Evolutionary conservation across 495 filamentous ascomycete genomes (phyloP).

Genomic region (Terfezia boudieri): DNA sequence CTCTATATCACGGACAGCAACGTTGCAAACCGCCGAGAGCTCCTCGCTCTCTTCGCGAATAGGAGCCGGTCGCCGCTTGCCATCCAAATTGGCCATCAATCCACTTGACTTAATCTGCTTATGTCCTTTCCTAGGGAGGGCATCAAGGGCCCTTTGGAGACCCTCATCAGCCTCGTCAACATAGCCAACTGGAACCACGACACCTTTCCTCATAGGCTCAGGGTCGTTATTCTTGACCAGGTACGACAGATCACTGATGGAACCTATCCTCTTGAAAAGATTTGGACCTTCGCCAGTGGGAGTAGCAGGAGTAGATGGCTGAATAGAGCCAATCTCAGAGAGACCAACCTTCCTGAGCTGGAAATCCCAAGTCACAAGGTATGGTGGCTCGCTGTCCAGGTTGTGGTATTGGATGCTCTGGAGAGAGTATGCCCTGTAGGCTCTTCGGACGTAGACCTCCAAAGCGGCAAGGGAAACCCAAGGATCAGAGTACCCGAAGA

Average conservation of each 20-base stretch:
- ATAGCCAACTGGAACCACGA: constrained; percentile 78
- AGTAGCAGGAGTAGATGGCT: constrained; percentile 69
- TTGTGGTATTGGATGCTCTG: constrained; percentile 73
- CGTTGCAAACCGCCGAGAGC: constrained; percentile 71
- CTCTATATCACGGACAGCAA: constrained; percentile 79
- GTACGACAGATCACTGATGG: constrained; percentile 92
- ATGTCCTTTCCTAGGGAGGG: constrained; percentile 33
- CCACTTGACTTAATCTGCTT: constrained; percentile 19
- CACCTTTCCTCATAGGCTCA: constrained; percentile 76
- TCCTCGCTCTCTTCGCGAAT: constrained; percentile 28
- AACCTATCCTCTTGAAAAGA: constrained; percentile 60
- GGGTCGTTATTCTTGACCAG: constrained; percentile 40
- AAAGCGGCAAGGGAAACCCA: constrained; percentile 89
- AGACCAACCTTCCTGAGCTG: constrained; percentile 62
- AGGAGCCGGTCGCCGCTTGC: constrained; percentile 39
- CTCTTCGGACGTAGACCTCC: constrained; percentile 88
- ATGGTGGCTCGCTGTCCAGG: constrained; percentile 50
- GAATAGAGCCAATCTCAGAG: constrained; percentile 61
- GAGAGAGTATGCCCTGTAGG: constrained; percentile 83
- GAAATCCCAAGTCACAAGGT: constrained; percentile 86
- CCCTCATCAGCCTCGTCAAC: constrained; percentile 82
- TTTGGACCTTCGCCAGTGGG: constrained; percentile 37
- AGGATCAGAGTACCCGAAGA: constrained; percentile 81
- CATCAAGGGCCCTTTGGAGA: constrained; percentile 58
- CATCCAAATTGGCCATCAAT: constrained; percentile 48